Evolutionary conservation across 129 eudicot genomes (phyloP).

Genomic region (Arctium lappa): DNA sequence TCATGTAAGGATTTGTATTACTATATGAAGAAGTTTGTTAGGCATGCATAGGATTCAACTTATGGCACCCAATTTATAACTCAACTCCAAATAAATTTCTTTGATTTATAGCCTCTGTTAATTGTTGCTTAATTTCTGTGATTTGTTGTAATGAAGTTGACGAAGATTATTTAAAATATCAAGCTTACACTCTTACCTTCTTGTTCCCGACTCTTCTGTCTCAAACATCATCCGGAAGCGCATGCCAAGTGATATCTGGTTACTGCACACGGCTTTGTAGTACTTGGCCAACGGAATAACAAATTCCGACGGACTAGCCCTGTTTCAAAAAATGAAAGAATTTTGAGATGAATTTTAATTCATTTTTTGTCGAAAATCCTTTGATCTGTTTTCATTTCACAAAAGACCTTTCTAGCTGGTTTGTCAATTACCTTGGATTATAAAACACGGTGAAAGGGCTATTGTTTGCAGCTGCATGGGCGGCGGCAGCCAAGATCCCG

Average conservation of each 20-base stretch:
- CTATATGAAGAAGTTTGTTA: too few species aligned
- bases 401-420: not conserved
- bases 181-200: constrained; percentile 49
- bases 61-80: too few species aligned
- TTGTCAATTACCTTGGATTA: constrained; percentile 71
- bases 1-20: too few species aligned
- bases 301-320: constrained; percentile 98
- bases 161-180: not conserved
- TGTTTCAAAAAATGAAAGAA: constrained; percentile 25
- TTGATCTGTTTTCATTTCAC: not conserved
- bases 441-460: constrained; percentile 91
- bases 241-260: constrained; percentile 92
- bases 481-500: constrained; percentile 95
- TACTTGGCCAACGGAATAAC: constrained; percentile 95
- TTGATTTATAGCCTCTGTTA: not conserved
- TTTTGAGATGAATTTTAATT: not conserved
- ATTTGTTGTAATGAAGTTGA: not conserved
- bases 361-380: not conserved
- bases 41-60: too few species aligned
- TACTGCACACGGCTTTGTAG: constrained; percentile 73
- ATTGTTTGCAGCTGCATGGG: constrained; percentile 94
- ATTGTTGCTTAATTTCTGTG: not conserved
- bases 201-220: constrained; percentile 93
- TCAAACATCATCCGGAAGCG: constrained; percentile 98
- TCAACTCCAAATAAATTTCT: not conserved